Evolutionary conservation across 805 yeast genomes (phyloP), one percentile per base, ranked within the genome.

Genomic region (Sugiyamaella chiloensis): DNA sequence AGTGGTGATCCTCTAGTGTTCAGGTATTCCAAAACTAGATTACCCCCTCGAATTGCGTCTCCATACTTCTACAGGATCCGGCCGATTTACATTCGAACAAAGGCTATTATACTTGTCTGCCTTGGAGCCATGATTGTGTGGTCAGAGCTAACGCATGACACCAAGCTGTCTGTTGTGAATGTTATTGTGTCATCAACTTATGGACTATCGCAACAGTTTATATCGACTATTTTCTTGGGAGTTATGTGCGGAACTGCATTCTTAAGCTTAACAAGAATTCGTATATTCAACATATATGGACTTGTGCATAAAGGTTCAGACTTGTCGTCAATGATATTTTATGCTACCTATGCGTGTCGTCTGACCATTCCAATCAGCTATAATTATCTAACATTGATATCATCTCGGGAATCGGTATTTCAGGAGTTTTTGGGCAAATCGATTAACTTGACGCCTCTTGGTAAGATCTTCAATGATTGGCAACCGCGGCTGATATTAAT

Each of bases 331-430:
- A 75, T 85, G 19, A 73, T 87, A 27, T 87, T 87, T 61, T 87
- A 85, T 62, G 80, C 89, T 17, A 83, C 85, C 58, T 87, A 87
- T 58, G 81, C 87, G 16, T 84, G 90, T 44, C 79, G 96, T 53
- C 69, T 87, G 61, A 85, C 95, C 0, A 81, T 87, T 9, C 96
- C 96, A 8, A 70, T 87, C 52, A 80, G 87, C 21, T 87, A 84
- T 66, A 87, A 87, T 65, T 87, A 85, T 60, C 64, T 87, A 48
- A 84, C 85, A 43, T 69, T 87, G 46, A 74, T 83, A 49, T 73
- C 79, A 2, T 70, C 75, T 16, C 67, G 82, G 23, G 69, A 64
- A 20, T 69, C 76, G 2, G 74, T 70, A 8, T 87, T 87, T 64
- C 88, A 86, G 60, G 74, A 76, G 41, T 85, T 89, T 69, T 72